These are phyloP conservation scores for Beta macrorhiza DNA, from an alignment of 179 eudicot species.

Conservation along the genomic window DNA sequence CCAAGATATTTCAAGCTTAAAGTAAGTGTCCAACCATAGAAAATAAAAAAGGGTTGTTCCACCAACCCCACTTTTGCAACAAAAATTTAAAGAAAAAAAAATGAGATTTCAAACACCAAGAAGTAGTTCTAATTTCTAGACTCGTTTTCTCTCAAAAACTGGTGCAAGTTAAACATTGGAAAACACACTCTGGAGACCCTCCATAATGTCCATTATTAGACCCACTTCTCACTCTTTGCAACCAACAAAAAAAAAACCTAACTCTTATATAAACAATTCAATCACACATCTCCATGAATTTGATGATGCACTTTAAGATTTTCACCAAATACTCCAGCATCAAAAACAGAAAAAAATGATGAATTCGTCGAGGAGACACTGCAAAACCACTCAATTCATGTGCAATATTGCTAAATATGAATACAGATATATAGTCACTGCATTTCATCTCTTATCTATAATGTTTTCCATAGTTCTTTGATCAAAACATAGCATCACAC, in stretches of 20 bases:
- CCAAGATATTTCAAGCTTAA: background rate
- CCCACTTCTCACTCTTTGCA: conserved; percentile 10
- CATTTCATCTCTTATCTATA: background rate
- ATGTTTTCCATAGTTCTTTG: background rate
- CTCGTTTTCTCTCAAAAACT: conserved; percentile 14
- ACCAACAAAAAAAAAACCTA: background rate
- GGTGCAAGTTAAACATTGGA: conserved; percentile 22
- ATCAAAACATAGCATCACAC: too few species aligned
- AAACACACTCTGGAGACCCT: conserved; percentile 13
- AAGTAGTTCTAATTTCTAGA: conserved; percentile 18
- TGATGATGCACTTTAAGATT: background rate
- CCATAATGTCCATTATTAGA: background rate
- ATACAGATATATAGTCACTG: conserved; percentile 6
- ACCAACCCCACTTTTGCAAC: conserved; percentile 14
- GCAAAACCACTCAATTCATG: background rate
- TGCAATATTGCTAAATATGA: background rate
- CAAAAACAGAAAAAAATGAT: background rate
- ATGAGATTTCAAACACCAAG: conserved; percentile 4
- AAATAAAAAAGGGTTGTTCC: conserved; percentile 27
- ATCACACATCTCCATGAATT: conserved; percentile 21
- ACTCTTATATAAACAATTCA: background rate
- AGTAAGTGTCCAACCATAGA: conserved; percentile 20
- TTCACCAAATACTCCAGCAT: conserved; percentile 15
- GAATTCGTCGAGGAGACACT: background rate
- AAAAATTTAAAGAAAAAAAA: background rate